These are phyloP conservation scores for Trichothecium sympodiale DNA, from an alignment of 2,329 filamentous ascomycete genomes.

Conservation along the genomic window DNA sequence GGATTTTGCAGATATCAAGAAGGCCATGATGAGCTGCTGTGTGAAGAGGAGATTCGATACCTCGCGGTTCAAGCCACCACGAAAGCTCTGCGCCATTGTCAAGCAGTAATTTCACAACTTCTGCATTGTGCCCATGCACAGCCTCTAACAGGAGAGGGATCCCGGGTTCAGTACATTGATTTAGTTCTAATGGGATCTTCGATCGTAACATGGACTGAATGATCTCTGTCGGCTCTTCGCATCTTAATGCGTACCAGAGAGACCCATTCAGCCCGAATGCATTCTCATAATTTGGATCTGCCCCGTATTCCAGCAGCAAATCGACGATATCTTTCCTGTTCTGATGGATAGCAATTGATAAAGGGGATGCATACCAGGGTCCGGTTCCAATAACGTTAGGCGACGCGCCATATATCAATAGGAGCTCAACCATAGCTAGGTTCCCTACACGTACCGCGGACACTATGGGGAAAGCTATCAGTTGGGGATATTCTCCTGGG, in stretches of 20 bases:
- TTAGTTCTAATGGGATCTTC: background rate
- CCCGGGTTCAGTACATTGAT: too few relatives aligned
- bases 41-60: slow-evolving; percentile 8
- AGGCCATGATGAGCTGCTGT: slow-evolving; percentile 8
- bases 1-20: slow-evolving; percentile 7
- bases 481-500: too few relatives aligned
- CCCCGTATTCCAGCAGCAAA: slow-evolving; percentile 11
- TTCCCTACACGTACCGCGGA: too few relatives aligned
- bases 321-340: slow-evolving; percentile 8
- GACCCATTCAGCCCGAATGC: slow-evolving; percentile 7
- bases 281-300: slow-evolving; percentile 13
- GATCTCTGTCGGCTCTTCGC: slow-evolving; percentile 3
- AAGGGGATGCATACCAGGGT: background rate
- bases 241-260: slow-evolving; percentile 5
- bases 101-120: slow-evolving; percentile 9
- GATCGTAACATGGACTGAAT: slow-evolving; percentile 9
- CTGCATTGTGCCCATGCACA: background rate
- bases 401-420: too few relatives aligned
- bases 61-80: slow-evolving; percentile 4
- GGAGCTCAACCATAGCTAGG: too few relatives aligned
- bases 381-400: too few relatives aligned
- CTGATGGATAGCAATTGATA: slow-evolving; percentile 9
- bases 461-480: too few relatives aligned
- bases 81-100: slow-evolving; percentile 10
- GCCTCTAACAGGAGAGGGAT: too few relatives aligned